These are phyloP conservation scores for Agaricus sinodeliciosus DNA, from an alignment of 768 basidiomycete species.

Conservation along the genomic window DNA sequence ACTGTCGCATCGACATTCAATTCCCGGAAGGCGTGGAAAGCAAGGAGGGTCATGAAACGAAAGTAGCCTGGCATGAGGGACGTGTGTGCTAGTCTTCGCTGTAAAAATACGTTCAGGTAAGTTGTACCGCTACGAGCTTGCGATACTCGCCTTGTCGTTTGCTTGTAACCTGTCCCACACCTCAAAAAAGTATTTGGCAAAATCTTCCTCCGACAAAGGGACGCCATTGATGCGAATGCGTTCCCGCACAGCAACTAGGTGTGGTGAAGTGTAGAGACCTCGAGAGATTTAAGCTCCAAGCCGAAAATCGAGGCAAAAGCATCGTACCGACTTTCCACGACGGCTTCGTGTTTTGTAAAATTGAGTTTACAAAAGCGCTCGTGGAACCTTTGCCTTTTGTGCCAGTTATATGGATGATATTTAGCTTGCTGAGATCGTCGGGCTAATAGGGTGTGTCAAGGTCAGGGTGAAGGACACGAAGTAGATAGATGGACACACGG, in stretches of 20 bases:
- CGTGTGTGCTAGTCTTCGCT: constrained; percentile 46
- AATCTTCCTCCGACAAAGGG: constrained; percentile 83
- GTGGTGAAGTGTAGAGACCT: constrained; percentile 97
- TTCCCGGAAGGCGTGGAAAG: constrained; percentile 83
- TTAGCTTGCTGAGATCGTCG: constrained; percentile 76
- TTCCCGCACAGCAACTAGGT: constrained; percentile 92
- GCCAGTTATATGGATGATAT: constrained; percentile 94
- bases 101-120: not conserved
- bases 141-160: constrained; percentile 47
- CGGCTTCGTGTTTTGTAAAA: constrained; percentile 70
- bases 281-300: not conserved
- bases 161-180: constrained; percentile 82
- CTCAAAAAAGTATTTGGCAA: constrained; percentile 91
- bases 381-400: constrained; percentile 99
- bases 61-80: constrained; percentile 88
- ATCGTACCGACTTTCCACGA: constrained; percentile 74
- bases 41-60: constrained; percentile 86
- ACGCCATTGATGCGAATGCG: constrained; percentile 89
- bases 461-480: not conserved
- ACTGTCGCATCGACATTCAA: constrained; percentile 85
- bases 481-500: constrained; percentile 38
- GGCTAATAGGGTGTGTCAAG: constrained; percentile 40
- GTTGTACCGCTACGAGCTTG: not conserved
- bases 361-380: constrained; percentile 85
- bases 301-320: not conserved